Evolutionary conservation across 2,329 filamentous ascomycete genomes (phyloP).

Genomic region (Emmonsiellopsis sp.): DNA sequence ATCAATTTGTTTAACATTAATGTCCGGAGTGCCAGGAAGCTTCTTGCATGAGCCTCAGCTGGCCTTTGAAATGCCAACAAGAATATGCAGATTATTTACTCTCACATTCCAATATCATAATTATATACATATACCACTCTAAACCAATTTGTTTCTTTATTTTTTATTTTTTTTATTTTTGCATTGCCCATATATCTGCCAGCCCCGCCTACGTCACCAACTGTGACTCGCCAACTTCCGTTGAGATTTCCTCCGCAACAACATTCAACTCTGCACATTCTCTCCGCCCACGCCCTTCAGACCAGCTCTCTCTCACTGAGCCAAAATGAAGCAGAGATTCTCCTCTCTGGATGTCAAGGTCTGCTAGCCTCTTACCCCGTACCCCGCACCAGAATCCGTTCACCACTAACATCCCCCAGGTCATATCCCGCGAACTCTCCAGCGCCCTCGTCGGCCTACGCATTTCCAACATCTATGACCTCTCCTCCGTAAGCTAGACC

Average conservation of each 20-base stretch:
- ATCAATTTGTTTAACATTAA: background rate
- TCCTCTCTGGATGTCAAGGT: slow-evolving; percentile 52
- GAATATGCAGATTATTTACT: no score
- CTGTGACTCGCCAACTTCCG: background rate
- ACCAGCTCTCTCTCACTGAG: background rate
- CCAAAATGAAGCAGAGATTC: slow-evolving; percentile 51
- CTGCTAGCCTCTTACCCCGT: slow-evolving; percentile 8
- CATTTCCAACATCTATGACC: slow-evolving; percentile 89
- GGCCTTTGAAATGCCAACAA: no score
- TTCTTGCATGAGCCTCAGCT: no score
- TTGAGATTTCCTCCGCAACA: background rate
- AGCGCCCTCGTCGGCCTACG: slow-evolving; percentile 66
- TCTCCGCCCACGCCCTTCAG: background rate
- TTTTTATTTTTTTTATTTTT: background rate
- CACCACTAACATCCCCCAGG: slow-evolving; percentile 42
- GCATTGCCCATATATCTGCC: background rate
- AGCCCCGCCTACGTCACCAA: slow-evolving; percentile 18
- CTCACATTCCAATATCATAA: no score
- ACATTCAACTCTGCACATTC: background rate
- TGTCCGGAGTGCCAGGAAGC: background rate
- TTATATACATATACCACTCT: no score
- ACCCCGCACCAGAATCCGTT: background rate
- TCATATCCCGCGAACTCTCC: slow-evolving; percentile 89
- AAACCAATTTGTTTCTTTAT: no score
- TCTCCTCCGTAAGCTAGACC: slow-evolving; percentile 56